Evolutionary conservation across 306 rosid species (phyloP), one percentile per base, ranked within the genome.

Genomic region (Lathyrus tuberosus): DNA sequence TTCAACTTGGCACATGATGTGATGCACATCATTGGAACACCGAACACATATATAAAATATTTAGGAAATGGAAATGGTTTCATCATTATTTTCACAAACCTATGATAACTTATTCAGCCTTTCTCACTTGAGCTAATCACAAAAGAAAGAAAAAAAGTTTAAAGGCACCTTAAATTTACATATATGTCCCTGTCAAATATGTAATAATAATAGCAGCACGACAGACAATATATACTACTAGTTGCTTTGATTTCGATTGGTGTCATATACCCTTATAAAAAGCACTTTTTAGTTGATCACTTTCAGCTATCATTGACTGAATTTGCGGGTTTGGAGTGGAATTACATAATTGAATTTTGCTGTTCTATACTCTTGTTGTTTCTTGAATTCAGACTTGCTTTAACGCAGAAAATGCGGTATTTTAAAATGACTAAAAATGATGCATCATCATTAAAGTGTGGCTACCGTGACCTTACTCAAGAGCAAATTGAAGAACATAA

Each of bases 221-320:
- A 64, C 69, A 69, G 76, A 79, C 79, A 79, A 62, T 43, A 54
- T 52, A 24, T 56, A 42, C 47, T 42, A 42, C 15, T 42, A 54
- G 53, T 73, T 59, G 69, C 76, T 75, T 69, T 78, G 79, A 80
- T 80, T 75, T 64, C 68, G 84, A 83, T 80, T 61, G 78, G 66
- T 78, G 72, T 65, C 82, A 69, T 75, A 69, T 75, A 67, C 76
- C 28, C 76, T 59, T 68, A 66, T 10, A 58, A 73, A 76, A 79
- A 49, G 59, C 31, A 71, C 78, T 40, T 67, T 54, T 77, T 22
- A 42, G 74, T 62, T 74, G 1, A 74, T 74, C 83, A 78, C 83
- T 82, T 78, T 78, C 78, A 78, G 83, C 83, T 75, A 82, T 82
- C 80, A 74, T 82, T 78, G 83, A 82, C 86, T 52, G 41, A 43